Evolutionary conservation across 2,329 filamentous ascomycete genomes (phyloP).

Genomic region (Arthrobotrys sphaeroides): DNA sequence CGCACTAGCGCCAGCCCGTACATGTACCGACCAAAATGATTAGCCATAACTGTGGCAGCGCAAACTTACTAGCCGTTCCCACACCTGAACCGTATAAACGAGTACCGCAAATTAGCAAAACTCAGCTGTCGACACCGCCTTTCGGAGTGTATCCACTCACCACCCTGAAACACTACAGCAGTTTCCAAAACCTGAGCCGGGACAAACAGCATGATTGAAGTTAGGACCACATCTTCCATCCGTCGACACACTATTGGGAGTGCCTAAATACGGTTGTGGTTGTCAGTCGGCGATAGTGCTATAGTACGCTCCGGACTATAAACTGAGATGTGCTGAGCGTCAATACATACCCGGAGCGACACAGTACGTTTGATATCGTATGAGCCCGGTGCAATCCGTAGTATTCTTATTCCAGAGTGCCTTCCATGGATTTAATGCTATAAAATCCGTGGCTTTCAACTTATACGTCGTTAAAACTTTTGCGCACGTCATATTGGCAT

Average conservation of each 20-base stretch:
- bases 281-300: too few species aligned
- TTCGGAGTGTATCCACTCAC: background rate
- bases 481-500: constrained; percentile 24
- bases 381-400: constrained; percentile 15
- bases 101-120: too few species aligned
- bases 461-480: constrained; percentile 13
- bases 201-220: constrained; percentile 7
- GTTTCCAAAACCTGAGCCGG: constrained; percentile 10
- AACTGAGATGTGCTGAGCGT: too few species aligned
- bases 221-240: constrained; percentile 25
- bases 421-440: constrained; percentile 19
- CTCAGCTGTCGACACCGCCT: too few species aligned
- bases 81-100: too few species aligned
- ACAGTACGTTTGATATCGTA: constrained; percentile 18
- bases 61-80: constrained; percentile 37
- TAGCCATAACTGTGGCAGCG: too few species aligned
- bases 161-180: constrained; percentile 34
- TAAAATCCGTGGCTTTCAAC: background rate
- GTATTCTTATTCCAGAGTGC: constrained; percentile 6
- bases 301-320: too few species aligned
- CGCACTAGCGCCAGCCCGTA: too few species aligned
- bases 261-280: background rate
- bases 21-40: too few species aligned
- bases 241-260: background rate
- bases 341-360: constrained; percentile 20